phyloP scores from a whole-genome alignment of 2,329 filamentous ascomycete genomes.

The Ascochyta lentis region DNA sequence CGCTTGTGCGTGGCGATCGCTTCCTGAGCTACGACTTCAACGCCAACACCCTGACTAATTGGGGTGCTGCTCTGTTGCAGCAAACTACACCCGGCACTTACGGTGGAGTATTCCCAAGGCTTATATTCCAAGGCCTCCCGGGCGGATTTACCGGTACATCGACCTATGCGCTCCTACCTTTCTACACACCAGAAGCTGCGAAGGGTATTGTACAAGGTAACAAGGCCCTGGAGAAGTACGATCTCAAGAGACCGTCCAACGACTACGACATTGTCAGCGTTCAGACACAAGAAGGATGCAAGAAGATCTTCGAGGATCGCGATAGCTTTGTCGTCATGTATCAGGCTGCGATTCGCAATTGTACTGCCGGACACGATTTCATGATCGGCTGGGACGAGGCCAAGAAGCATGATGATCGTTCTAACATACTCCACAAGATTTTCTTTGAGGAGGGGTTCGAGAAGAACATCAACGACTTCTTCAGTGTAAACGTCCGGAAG shows the following conservation, averaged over 20 bases:
- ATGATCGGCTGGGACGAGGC: slow-evolving; percentile 56
- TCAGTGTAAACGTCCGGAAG: slow-evolving; percentile 56
- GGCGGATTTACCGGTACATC: slow-evolving; percentile 58
- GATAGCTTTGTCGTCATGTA: slow-evolving; percentile 58
- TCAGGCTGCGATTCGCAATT: slow-evolving; percentile 68
- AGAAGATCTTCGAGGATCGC: slow-evolving; percentile 57
- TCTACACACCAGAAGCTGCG: slow-evolving; percentile 59
- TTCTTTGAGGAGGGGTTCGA: slow-evolving; percentile 67
- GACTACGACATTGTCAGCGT: slow-evolving; percentile 55
- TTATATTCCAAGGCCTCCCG: slow-evolving; percentile 56
- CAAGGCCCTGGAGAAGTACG: slow-evolving; percentile 55
- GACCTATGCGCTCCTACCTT: slow-evolving; percentile 57
- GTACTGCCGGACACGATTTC: slow-evolving; percentile 61
- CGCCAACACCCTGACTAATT: slow-evolving; percentile 50
- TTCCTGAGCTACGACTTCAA: slow-evolving; percentile 75
- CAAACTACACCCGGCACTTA: slow-evolving; percentile 51
- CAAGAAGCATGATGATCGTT: slow-evolving; percentile 48
- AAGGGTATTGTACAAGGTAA: slow-evolving; percentile 57
- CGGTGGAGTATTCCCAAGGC: slow-evolving; percentile 53
- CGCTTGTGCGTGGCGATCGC: slow-evolving; percentile 75
- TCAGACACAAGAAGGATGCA: slow-evolving; percentile 59
- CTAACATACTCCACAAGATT: slow-evolving; percentile 54
- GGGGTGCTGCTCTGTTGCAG: slow-evolving; percentile 57
- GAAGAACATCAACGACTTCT: slow-evolving; percentile 71
- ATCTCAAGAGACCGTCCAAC: slow-evolving; percentile 51